Base-by-base conservation (phyloP, 23 red algal species). In the Gracilaria caudata region DNA sequence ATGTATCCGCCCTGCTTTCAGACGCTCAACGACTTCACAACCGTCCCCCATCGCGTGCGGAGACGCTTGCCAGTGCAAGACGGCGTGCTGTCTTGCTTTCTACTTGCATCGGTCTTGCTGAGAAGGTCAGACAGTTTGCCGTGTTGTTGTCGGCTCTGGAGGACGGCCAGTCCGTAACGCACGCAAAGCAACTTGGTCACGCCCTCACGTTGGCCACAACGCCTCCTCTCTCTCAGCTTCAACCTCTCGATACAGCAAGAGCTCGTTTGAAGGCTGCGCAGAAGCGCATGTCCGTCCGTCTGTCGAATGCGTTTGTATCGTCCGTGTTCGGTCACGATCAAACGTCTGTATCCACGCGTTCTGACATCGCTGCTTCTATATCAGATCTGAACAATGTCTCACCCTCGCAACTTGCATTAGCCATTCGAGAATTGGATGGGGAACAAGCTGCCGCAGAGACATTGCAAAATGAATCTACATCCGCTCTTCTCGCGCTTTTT, bases 81-180 rank as follows among this genome's bases (percentile, higher is more conserved):
- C 51, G 35, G 5, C 85, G 47, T 9, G 51, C 85, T 28, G 61
- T 73, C n/a, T 37, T 40, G 37, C 85, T 89, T 14, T 56, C 85
- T 28, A 41, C 85, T 28, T 63, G 56, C 24, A 32, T 89, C 28
- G 8, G 70, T 37, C 32, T 89, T 17, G 35, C 51, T 13, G 51
- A 32, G 34, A n/a, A 23, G 14, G 73, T 77, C 23, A 43, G 72
- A 14, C 36, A 24, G 29, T 79, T 89, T 54, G 63, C 51, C 39
- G 21, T 56, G 35, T 56, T 82, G 32, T 10, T 37, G 19, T 13
- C 33, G 10, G 46, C 39, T n/a, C 17, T 56, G 29, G 29, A 53
- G 4, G 46, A 51, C 5, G 24, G 11, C 71, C 23, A 76, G 23
- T 23, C 51, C 7, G 11, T 81, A n/a, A 47, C 11, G 59, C 4